A percentile compares a stretch with the other conserved stretches of the same genome.
phyloP scores from a whole-genome alignment of 495 filamentous ascomycete species.

The Aspergillus wentii region DNA sequence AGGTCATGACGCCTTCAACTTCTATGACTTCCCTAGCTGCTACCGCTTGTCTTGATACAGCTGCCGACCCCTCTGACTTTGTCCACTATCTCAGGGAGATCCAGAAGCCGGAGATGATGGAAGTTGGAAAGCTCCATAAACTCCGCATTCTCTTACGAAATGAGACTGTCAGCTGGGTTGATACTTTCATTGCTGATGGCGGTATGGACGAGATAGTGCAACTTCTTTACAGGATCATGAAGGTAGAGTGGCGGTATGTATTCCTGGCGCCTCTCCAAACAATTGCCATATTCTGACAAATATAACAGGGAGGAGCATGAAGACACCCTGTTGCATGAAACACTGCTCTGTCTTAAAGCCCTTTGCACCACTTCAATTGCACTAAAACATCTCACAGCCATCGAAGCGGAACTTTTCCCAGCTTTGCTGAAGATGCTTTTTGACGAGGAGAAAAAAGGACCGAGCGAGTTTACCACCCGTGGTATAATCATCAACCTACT shows the following conservation, averaged over 20 bases:
- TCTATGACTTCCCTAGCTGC: conserved; percentile 40
- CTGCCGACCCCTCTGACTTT: conserved; percentile 68
- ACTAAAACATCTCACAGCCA: conserved; percentile 70
- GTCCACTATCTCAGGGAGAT: conserved; percentile 74
- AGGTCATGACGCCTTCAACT: conserved; percentile 36
- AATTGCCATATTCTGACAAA: too few species aligned
- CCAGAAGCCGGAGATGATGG: conserved; percentile 72
- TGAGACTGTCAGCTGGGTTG: conserved; percentile 92
- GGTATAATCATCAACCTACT: conserved; percentile 80
- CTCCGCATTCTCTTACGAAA: conserved; percentile 85
- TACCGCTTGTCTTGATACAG: conserved; percentile 38
- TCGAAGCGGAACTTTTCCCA: conserved; percentile 80
- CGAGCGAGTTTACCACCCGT: conserved; percentile 90
- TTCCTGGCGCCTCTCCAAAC: too few species aligned
- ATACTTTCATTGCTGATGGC: conserved; percentile 79
- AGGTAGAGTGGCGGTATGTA: conserved; percentile 90
- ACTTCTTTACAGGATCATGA: conserved; percentile 83
- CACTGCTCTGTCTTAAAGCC: conserved; percentile 88
- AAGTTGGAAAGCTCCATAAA: conserved; percentile 93
- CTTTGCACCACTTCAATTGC: conserved; percentile 87
- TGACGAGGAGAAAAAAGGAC: conserved; percentile 94
- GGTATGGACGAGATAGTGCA: conserved; percentile 90
- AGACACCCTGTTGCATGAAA: conserved; percentile 87
- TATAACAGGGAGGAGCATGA: conserved; percentile 95
- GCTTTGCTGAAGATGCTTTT: conserved; percentile 85